A percentile compares a stretch with the other conserved stretches of the same genome.
Conservation (phyloP, 1,139 yeast species). For the Suhomyces panamericanus region DNA sequence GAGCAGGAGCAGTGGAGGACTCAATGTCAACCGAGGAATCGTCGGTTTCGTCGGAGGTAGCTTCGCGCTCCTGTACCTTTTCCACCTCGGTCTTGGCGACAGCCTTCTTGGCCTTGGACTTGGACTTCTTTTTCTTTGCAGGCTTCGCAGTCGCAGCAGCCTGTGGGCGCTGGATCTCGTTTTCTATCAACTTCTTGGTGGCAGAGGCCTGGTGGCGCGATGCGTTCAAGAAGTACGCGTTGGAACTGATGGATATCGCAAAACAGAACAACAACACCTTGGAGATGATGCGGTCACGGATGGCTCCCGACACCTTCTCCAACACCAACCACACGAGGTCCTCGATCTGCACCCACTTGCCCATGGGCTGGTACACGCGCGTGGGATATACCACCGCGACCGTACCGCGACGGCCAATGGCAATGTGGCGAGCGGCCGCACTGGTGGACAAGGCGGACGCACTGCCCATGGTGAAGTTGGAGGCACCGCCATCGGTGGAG, state of each 20-base stretch:
- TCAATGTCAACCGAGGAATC: conserved; percentile 27
- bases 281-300: conserved; percentile 78
- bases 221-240: conserved; percentile 79
- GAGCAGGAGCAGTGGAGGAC: conserved; percentile 29
- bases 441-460: conserved; percentile 38
- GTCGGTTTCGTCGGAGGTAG: conserved; percentile 9
- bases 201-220: conserved; percentile 58
- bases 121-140: conserved; percentile 21
- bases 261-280: conserved; percentile 75
- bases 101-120: conserved; percentile 16
- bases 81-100: conserved; percentile 3
- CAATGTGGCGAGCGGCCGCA: conserved; percentile 43
- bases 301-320: conserved; percentile 65
- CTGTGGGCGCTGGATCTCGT: conserved; percentile 37
- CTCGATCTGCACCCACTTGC: conserved; percentile 63
- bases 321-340: conserved; percentile 56
- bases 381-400: conserved; percentile 69
- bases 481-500: conserved; percentile 21
- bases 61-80: background rate
- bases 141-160: conserved; percentile 6
- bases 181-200: conserved; percentile 44
- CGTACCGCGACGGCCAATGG: conserved; percentile 49
- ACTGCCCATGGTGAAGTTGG: conserved; percentile 30
- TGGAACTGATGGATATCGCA: conserved; percentile 73
- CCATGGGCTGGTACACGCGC: conserved; percentile 68